Percentiles rank a stretch among this genome's conserved stretches.
Conservation (phyloP, 2,329 filamentous ascomycete genomes). For the Cladophialophora bantiana region DNA sequence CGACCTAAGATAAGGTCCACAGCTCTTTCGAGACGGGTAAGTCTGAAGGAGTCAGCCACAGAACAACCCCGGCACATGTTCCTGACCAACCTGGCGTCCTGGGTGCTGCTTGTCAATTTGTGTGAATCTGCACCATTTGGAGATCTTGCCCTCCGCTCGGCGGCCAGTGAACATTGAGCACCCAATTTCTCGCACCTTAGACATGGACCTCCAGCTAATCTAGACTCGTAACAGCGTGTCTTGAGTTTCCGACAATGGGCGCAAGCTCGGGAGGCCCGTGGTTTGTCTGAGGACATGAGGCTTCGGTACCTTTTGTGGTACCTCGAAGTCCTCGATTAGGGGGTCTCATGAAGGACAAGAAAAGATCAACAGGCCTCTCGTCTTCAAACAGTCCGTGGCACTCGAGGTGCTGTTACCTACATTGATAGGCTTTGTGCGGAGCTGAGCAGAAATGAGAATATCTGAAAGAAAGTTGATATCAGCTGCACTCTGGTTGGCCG, state of each 20-base stretch:
- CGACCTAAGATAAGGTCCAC: slow-evolving; percentile 7
- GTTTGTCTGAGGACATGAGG: slow-evolving; percentile 5
- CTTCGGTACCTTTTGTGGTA: background rate
- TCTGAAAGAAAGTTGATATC: background rate
- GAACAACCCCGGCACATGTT: background rate
- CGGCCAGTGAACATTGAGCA: slow-evolving; percentile 45
- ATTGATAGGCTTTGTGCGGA: background rate
- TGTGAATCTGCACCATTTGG: background rate
- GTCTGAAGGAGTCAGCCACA: slow-evolving; percentile 10
- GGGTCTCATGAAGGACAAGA: background rate
- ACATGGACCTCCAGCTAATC: slow-evolving; percentile 44
- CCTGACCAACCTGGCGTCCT: slow-evolving; percentile 9
- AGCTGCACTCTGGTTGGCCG: background rate
- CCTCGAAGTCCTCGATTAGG: background rate
- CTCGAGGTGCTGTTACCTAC: background rate
- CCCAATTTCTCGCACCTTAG: slow-evolving; percentile 49
- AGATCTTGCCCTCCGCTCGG: background rate
- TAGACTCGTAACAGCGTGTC: slow-evolving; percentile 52
- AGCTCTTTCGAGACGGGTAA: slow-evolving; percentile 15
- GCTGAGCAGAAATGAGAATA: background rate
- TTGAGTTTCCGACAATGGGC: slow-evolving; percentile 51
- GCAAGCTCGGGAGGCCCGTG: slow-evolving; percentile 41
- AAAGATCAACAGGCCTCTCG: background rate
- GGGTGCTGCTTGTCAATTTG: background rate
- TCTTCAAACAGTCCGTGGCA: background rate